Base-by-base conservation (phyloP, 2,329 filamentous ascomycete species). In the Cladosporium halotolerans region DNA sequence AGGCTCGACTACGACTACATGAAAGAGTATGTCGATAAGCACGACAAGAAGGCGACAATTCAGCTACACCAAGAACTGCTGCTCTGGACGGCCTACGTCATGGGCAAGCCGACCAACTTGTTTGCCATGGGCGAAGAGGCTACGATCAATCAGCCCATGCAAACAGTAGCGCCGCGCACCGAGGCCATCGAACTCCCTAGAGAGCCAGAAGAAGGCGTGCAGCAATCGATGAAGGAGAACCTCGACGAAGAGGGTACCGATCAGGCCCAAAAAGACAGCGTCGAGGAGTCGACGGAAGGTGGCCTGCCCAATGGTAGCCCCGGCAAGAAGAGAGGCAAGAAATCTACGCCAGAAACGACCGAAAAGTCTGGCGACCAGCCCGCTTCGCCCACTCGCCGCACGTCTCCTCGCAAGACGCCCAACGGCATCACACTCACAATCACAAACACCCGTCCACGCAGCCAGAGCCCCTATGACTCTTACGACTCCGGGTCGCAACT, bases 61-160 rank as follows among this genome's bases (percentile, higher is more conserved):
- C 86, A 84, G 62, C 80, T 99, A 34, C 87, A 93, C 60, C 82
- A 87, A 0, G 83, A 86, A 42, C 84, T 84, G 14, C 78, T 99
- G 23, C 86, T 91, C 9, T 99, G 93, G 93, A 96, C 91, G 11
- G 93, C 93, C 0, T 99, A 96, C 68, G 84, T 97, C 40, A 97
- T 96, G 90, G 92, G 93, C 23, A 83, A 89, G 43, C 67, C 68
- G 9, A 68, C 66, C 1, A 68, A 60, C 45, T 58, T 68, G 23
- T 69, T 70, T 41, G 60, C 66, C 9, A 63, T 69, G 57, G 67
- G 67, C 46, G 68, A 70, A 46, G 68, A 69, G 55, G 65, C 66
- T 7, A 42, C 45, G 13, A 47, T 47, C 38, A 68, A 63, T 45
- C 64, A 66, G 38, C 66, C 63, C 4, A 60, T 97, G 53, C 91